A percentile compares a stretch with the other conserved stretches of the same genome.
phyloP scores from a whole-genome alignment of 1,139 yeast genomes.

The Zygoascus hellenicus region DNA sequence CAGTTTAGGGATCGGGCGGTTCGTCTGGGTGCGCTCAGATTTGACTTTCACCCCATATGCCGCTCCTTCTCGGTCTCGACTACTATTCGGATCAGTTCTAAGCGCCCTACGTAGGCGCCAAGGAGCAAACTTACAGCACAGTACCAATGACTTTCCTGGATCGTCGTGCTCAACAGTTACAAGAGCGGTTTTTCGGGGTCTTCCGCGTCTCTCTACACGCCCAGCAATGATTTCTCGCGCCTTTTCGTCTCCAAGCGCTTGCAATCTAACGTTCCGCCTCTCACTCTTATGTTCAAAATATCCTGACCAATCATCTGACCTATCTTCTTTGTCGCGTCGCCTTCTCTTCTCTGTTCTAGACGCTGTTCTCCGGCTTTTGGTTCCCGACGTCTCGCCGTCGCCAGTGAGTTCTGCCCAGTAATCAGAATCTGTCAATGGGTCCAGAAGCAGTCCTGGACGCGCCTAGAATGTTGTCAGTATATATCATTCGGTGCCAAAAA shows the following conservation, averaged over 20 bases:
- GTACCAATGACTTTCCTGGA: conserved; percentile 6
- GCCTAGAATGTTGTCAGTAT: conserved; percentile 13
- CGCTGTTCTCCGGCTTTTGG: neutral
- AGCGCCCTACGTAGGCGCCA: conserved; percentile 10
- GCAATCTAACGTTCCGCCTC: too few relatives aligned
- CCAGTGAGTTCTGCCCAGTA: conserved; percentile 20
- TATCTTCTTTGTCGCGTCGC: too few relatives aligned
- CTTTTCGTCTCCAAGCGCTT: neutral
- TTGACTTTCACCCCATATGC: neutral
- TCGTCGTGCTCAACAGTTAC: conserved; percentile 1
- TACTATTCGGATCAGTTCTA: neutral
- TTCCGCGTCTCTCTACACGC: conserved; percentile 13
- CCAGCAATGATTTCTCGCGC: conserved; percentile 8
- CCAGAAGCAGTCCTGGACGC: conserved; percentile 22
- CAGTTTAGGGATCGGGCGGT: neutral
- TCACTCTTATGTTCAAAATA: too few relatives aligned
- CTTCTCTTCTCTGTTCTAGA: neutral
- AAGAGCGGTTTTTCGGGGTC: conserved; percentile 10
- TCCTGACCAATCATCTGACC: too few relatives aligned
- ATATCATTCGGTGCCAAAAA: neutral
- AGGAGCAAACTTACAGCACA: conserved; percentile 9
- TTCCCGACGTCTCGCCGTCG: conserved; percentile 6
- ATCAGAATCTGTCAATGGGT: conserved; percentile 20
- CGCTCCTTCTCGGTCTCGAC: neutral
- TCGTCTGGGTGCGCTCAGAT: too few relatives aligned